These are phyloP conservation scores for Gossypium aridum DNA, from an alignment of 441 rosid genomes.

Conservation along the genomic window DNA sequence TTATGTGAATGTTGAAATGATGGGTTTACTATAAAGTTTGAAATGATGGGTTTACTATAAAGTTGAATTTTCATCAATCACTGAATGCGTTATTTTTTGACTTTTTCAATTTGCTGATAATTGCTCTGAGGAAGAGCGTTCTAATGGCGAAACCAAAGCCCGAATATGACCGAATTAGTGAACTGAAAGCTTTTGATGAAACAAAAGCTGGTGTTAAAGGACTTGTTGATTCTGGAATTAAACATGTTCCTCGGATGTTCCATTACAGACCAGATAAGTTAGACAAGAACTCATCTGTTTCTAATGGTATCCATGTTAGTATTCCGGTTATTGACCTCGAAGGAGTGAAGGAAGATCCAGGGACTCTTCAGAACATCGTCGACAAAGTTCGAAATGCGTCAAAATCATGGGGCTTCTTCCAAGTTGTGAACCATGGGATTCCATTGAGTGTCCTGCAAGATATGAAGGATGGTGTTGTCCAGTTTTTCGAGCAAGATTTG, in stretches of 20 bases:
- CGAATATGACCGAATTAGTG: background rate
- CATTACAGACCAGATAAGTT: background rate
- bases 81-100: no score
- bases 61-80: no score
- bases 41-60: no score
- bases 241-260: background rate
- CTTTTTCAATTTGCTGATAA: no score
- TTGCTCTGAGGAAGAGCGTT: no score
- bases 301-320: background rate
- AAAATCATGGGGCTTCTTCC: slow-evolving; percentile 23
- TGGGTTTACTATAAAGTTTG: no score
- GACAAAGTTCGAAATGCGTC: slow-evolving; percentile 15
- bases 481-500: slow-evolving; percentile 28
- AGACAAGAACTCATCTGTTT: background rate
- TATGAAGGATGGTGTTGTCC: slow-evolving; percentile 20
- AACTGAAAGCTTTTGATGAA: background rate
- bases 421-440: slow-evolving; percentile 32
- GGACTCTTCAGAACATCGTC: background rate
- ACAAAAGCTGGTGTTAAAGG: background rate
- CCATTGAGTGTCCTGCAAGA: slow-evolving; percentile 21
- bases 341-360: background rate
- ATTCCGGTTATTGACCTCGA: slow-evolving; percentile 22
- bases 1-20: background rate
- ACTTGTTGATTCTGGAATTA: background rate
- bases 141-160: background rate